Base-by-base conservation (phyloP, 1,284 basidiomycete genomes). In the Rhodotorula sp. region DNA sequence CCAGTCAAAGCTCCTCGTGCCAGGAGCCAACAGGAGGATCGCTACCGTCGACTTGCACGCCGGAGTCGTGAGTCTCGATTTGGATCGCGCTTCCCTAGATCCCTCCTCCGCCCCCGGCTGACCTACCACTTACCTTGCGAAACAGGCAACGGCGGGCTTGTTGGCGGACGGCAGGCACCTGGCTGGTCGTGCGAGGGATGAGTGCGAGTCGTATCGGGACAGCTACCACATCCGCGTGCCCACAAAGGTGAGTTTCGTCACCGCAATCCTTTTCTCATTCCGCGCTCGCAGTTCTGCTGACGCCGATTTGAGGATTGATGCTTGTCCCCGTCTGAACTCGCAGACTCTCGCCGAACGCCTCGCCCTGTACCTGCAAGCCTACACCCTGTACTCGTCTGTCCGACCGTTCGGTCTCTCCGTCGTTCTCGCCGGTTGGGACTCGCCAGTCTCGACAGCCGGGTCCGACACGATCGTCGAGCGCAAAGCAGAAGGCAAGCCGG, bases 371-470 rank as follows among this genome's bases (percentile, higher is more conserved):
- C 89, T 93, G 5, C 96, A 99, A 83, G 89, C 91, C 29, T 99
- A 97, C 83, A 99, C 96, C 14, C 88, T 97, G 63, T 98, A 99
- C 82, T 97, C 95, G 0, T 97, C 95, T 33, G 96, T 99, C 46
- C 89, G 96, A 37, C 96, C 96, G 0, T 99, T 99, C 77, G 96
- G 96, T 22, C 89, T 95, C 76, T 93, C 93, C 76, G 89, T 94
- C 30, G 90, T 99, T 79, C 83, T 99, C 26, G 95, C 89, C 54
- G 89, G 90, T 5, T 76, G 75, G 75, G 75, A 76, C 57, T 62
- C 72, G 26, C 70, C 72, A 8, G 49, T 63, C 66, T 26, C 60
- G 33, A 66, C 54, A 6, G 67, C 56, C 15, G 68, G 71, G 20
- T 63, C 68, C 15, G 71, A 75, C 62, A 42, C 60, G 30, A 12